Conservation (phyloP, 345 rosid species). For the Rhodomyrtus tomentosa region DNA sequence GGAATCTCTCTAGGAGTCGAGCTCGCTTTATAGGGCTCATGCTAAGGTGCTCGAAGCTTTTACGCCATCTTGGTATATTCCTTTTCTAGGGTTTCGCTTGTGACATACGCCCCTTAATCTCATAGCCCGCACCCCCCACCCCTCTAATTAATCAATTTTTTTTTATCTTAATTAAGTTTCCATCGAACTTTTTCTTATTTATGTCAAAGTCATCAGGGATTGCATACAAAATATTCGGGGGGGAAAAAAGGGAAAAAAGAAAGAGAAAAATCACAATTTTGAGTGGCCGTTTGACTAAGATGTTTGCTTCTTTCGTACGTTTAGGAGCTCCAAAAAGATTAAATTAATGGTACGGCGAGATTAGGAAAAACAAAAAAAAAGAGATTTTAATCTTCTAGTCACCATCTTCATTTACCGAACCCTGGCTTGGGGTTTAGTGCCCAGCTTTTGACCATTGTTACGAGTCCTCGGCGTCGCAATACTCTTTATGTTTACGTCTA, state of each 20-base stretch:
- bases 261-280: background rate
- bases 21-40: background rate
- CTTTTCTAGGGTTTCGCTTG: background rate
- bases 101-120: background rate
- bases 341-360: background rate
- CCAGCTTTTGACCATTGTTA: background rate
- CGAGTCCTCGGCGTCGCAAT: background rate
- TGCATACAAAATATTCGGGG: background rate
- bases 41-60: background rate
- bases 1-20: background rate
- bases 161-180: background rate
- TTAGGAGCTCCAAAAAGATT: background rate
- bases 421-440: background rate
- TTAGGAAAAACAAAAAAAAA: background rate
- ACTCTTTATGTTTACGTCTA: background rate
- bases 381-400: background rate
- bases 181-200: background rate
- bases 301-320: slow-evolving; percentile 2
- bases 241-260: background rate
- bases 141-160: background rate
- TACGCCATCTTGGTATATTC: background rate
- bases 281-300: background rate
- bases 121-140: background rate
- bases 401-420: background rate
- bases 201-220: background rate